Base-by-base conservation (phyloP, 805 yeast species). In the Candida khao-thaluensis region DNA sequence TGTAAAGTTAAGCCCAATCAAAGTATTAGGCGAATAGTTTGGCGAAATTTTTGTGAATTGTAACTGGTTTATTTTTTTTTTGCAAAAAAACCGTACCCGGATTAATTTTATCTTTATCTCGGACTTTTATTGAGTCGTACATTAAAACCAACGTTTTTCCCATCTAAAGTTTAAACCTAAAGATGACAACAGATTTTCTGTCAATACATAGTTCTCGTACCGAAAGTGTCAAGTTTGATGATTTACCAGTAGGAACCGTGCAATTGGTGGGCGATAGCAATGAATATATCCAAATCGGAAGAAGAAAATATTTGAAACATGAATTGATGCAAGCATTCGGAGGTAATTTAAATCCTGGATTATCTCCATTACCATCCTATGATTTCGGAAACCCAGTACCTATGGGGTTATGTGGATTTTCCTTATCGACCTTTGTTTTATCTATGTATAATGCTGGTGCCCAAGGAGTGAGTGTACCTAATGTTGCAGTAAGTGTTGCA, bases 351-450 rank as follows among this genome's bases (percentile, higher is more conserved):
- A 59, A 56, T 41, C 64, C 68, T 3, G 66, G 66, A 28, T 47
- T 50, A 11, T 30, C 59, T 0, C 64, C 65, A 11, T 52, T 47
- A 32, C 74, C 91, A 11, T 55, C 64, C 7, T 78, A 81, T 51
- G 71, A 72, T 47, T 70, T 81, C 49, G 86, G 77, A 32, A 80
- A 79, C 53, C 84, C 86, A 10, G 81, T 81, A 24, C 84, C 86
- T 6, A 59, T 81, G 28, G 87, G 86, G 7, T 55, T 81, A 35
- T 62, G 71, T 27, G 85, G 76, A 0, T 81, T 81, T 52, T 82
- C 85, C 2, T 52, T 79, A 43, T 77, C 85, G 3, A 79, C 85
- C 3, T 79, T 81, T 56, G 76, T 77, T 3, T 57, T 79, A 24
- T 76, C 82, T 2, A 60, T 81, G 67, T 59, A 60, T 51, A 79